These are phyloP conservation scores for Xylariaceae sp. DNA, from an alignment of 2,329 filamentous ascomycete genomes.

Conservation along the genomic window DNA sequence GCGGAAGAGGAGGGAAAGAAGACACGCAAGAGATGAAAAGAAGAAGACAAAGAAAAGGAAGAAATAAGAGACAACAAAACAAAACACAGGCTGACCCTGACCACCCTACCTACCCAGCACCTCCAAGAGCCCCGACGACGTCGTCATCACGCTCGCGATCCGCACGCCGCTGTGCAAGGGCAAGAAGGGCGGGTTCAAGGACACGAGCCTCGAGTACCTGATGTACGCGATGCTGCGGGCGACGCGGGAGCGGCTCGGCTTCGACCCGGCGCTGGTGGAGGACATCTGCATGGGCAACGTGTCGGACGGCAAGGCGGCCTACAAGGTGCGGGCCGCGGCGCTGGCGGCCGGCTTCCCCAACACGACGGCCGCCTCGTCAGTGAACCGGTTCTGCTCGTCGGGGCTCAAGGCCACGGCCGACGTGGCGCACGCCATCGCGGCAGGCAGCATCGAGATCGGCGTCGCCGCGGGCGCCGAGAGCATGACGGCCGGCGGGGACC, in stretches of 20 bases:
- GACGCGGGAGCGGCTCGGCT: conserved; percentile 60
- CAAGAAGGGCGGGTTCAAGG: conserved; percentile 89
- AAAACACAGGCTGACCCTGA: too few species aligned
- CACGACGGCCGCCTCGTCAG: conserved; percentile 69
- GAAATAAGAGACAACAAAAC: too few species aligned
- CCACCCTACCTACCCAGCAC: too few species aligned
- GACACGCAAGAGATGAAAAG: conserved; percentile 12
- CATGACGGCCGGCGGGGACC: conserved; percentile 71
- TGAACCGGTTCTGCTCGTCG: conserved; percentile 97
- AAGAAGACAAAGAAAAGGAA: too few species aligned
- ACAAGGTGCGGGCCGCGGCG: conserved; percentile 81
- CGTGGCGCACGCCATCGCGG: conserved; percentile 78
- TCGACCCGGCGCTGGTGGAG: conserved; percentile 75
- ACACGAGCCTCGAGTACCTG: conserved; percentile 82
- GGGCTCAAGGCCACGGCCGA: conserved; percentile 93
- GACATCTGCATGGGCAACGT: conserved; percentile 93
- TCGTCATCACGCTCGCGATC: conserved; percentile 89
- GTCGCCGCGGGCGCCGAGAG: conserved; percentile 82
- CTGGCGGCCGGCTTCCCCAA: conserved; percentile 92
- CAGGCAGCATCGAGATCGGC: conserved; percentile 77
- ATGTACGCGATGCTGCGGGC: conserved; percentile 76
- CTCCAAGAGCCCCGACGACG: conserved; percentile 88
- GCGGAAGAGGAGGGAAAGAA: conserved; percentile 9
- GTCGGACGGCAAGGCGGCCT: conserved; percentile 75
- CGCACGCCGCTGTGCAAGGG: conserved; percentile 86